Evolutionary conservation across 2,329 filamentous ascomycete genomes (phyloP).

Genomic region (Coniochaeta hoffmannii): DNA sequence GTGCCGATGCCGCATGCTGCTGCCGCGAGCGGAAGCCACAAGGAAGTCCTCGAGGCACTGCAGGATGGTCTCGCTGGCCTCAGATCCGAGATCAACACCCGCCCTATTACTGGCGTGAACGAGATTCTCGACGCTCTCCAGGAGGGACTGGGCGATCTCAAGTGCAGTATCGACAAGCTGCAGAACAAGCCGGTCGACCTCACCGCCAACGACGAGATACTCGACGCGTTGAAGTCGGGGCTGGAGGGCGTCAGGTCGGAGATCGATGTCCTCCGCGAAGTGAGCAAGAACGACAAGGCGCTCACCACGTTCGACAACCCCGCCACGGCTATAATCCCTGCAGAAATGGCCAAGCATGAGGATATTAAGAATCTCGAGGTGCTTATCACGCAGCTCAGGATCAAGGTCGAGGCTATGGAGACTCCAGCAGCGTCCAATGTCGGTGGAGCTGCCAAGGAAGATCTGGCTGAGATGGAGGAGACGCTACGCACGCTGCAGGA

Average conservation of each 20-base stretch:
- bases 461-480: slow-evolving; percentile 36
- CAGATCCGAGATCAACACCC: slow-evolving; percentile 64
- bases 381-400: slow-evolving; percentile 72
- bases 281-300: slow-evolving; percentile 37
- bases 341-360: slow-evolving; percentile 52
- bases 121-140: slow-evolving; percentile 87
- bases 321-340: slow-evolving; percentile 38
- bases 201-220: slow-evolving; percentile 80
- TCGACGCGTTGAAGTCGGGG: slow-evolving; percentile 80
- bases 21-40: slow-evolving; percentile 31
- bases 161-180: slow-evolving; percentile 68
- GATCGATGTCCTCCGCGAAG: slow-evolving; percentile 68
- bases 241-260: slow-evolving; percentile 69
- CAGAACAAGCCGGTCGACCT: slow-evolving; percentile 74
- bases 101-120: slow-evolving; percentile 62
- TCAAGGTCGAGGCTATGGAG: slow-evolving; percentile 77
- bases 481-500: slow-evolving; percentile 39
- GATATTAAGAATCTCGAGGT: slow-evolving; percentile 83
- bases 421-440: slow-evolving; percentile 21
- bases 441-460: slow-evolving; percentile 21
- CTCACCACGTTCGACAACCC: slow-evolving; percentile 38
- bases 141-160: slow-evolving; percentile 74
- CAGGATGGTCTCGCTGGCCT: slow-evolving; percentile 68
- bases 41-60: slow-evolving; percentile 65
- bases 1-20: slow-evolving; percentile 39